phyloP scores from a whole-genome alignment of 768 basidiomycete species.

The Tricholoma sp. region DNA sequence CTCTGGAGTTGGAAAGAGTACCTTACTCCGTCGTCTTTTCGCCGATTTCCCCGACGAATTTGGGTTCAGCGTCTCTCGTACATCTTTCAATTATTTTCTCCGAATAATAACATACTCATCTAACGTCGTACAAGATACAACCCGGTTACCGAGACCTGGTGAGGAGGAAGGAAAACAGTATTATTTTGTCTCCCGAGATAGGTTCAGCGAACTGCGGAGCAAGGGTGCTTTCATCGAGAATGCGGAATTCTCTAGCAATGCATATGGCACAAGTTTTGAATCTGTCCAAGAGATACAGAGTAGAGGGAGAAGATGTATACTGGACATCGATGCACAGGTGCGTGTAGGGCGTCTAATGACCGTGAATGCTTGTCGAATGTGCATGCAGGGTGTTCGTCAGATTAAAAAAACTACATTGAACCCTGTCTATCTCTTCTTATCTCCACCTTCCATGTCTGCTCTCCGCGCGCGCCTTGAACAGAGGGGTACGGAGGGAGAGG shows the following conservation, averaged over 20 bases:
- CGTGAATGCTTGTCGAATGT: conserved; percentile 11
- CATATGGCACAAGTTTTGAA: conserved; percentile 86
- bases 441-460: conserved; percentile 74
- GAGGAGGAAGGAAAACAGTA: conserved; percentile 84
- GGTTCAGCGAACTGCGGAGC: conserved; percentile 64
- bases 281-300: conserved; percentile 66
- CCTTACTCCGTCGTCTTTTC: conserved; percentile 80
- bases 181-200: conserved; percentile 72
- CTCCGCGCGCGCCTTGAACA: conserved; percentile 68
- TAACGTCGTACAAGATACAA: conserved; percentile 64
- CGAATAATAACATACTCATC: conserved; percentile 8
- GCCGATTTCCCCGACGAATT: conserved; percentile 77
- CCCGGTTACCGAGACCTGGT: conserved; percentile 75
- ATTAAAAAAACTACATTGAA: conserved; percentile 79
- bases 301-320: conserved; percentile 76
- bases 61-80: conserved; percentile 93
- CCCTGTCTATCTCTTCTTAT: conserved; percentile 88
- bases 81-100: conserved; percentile 4
- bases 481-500: conserved; percentile 82
- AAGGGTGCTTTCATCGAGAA: conserved; percentile 87
- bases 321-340: conserved; percentile 97
- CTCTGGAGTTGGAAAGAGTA: conserved; percentile 93
- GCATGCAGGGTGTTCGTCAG: conserved; percentile 79
- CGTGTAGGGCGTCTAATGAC: conserved; percentile 13
- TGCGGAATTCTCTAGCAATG: conserved; percentile 89